A percentile compares a stretch with the other conserved stretches of the same genome.
Conservation (phyloP, 2,329 filamentous ascomycete genomes). For the Trichoderma sp. region DNA sequence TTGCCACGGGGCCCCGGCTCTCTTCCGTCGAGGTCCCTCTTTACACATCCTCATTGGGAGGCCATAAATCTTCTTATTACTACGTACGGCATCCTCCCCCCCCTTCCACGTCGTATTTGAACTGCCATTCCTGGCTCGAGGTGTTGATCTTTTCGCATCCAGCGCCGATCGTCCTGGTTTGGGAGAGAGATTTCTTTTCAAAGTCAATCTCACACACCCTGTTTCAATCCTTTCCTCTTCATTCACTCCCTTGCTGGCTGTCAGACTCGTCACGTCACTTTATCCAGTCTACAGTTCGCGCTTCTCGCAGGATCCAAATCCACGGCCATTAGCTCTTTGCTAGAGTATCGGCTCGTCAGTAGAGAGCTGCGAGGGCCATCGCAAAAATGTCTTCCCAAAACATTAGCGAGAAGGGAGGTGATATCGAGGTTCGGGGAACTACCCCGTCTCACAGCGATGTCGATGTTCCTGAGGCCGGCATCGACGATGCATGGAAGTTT, state of each 20-base stretch:
- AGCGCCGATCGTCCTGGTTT: conserved; percentile 13
- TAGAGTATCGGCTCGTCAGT: background rate
- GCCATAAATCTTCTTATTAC: conserved; percentile 9
- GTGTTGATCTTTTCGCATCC: conserved; percentile 8
- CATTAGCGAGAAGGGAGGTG: conserved; percentile 26
- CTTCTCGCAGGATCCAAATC: background rate
- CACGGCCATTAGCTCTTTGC: background rate
- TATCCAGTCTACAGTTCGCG: background rate
- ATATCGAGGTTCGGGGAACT: conserved; percentile 22
- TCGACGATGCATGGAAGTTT: conserved; percentile 47
- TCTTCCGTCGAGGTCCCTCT: background rate
- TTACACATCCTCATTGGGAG: conserved; percentile 6
- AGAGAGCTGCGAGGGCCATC: background rate
- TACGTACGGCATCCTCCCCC: conserved; percentile 8
- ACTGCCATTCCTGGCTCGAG: background rate
- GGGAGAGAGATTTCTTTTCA: background rate
- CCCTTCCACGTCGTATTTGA: conserved; percentile 12
- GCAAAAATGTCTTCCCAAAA: conserved; percentile 26
- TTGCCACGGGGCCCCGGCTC: background rate
- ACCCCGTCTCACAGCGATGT: conserved; percentile 26
- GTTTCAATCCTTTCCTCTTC: background rate
- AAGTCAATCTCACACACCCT: background rate
- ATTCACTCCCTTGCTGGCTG: conserved; percentile 5
- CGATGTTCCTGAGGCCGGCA: conserved; percentile 19
- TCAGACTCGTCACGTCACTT: conserved; percentile 8